A percentile compares a stretch with the other conserved stretches of the same genome.
Evolutionary conservation across 2,329 filamentous ascomycete species (phyloP).

Genomic region (Arthroderma sp.): DNA sequence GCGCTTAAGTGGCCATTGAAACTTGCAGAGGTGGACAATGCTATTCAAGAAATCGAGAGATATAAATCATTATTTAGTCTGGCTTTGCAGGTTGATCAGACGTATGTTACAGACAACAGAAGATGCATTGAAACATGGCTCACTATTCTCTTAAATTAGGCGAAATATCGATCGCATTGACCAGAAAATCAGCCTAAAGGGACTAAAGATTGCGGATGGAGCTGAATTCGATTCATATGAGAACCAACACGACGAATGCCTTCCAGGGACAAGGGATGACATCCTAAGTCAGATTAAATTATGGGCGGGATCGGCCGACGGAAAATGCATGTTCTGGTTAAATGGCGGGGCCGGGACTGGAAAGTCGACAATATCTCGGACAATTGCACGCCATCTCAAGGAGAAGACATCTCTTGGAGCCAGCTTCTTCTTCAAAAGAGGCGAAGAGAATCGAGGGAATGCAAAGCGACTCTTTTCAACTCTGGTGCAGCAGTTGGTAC

Average conservation of each 20-base stretch:
- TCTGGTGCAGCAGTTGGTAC: background rate
- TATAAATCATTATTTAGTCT: conserved; percentile 16
- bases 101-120: too few species aligned
- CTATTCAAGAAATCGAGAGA: conserved; percentile 12
- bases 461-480: conserved; percentile 3
- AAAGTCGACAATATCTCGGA: conserved; percentile 17
- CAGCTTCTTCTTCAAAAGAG: conserved; percentile 17
- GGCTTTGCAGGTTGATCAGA: conserved; percentile 18
- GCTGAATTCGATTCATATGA: conserved; percentile 4
- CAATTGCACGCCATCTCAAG: conserved; percentile 8
- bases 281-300: conserved; percentile 13
- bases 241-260: conserved; percentile 8
- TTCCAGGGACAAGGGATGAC: conserved; percentile 12
- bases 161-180: background rate
- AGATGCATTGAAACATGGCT: too few species aligned
- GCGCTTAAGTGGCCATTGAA: conserved; percentile 21
- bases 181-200: background rate
- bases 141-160: too few species aligned
- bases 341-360: conserved; percentile 18
- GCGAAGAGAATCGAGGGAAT: conserved; percentile 6
- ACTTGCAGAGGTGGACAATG: conserved; percentile 14
- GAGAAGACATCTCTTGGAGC: conserved; percentile 8
- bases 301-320: conserved; percentile 9
- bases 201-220: conserved; percentile 1
- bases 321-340: conserved; percentile 16